Evolutionary conservation across 148 eudicot species (phyloP).

Genomic region (Rhododendron ovatum): DNA sequence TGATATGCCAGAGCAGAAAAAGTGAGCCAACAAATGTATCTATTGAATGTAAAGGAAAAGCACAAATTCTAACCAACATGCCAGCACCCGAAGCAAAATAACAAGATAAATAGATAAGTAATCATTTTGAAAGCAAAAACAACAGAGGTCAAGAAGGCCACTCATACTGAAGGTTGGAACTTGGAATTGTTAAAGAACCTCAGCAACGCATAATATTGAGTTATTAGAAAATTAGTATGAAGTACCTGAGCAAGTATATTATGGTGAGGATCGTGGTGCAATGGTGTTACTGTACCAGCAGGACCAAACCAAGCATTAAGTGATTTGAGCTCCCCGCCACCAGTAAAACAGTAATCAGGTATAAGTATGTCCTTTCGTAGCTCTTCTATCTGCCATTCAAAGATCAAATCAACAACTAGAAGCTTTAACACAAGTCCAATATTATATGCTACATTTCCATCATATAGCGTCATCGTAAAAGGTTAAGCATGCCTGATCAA

Average conservation of each 20-base stretch:
- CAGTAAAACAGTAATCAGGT: constrained; percentile 93
- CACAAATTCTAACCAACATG: neutral
- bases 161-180: neutral
- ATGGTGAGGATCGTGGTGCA: constrained; percentile 98
- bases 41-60: neutral
- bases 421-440: constrained; percentile 6
- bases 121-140: neutral
- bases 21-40: neutral
- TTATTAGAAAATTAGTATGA: neutral
- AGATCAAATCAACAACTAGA: constrained; percentile 29
- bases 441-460: constrained; percentile 13
- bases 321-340: constrained; percentile 82
- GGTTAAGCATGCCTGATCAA: constrained; percentile 83
- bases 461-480: constrained; percentile 13
- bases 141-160: neutral
- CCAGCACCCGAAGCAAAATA: neutral
- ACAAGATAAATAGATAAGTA: neutral
- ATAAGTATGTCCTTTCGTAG: constrained; percentile 70
- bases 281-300: constrained; percentile 89
- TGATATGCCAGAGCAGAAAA: neutral
- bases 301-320: constrained; percentile 99
- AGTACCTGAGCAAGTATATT: constrained; percentile 94
- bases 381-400: constrained; percentile 78
- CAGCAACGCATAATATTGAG: neutral
- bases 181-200: neutral